Evolutionary conservation across 2,329 filamentous ascomycete species (phyloP).

Genomic region (Aspergillus tubingensis): DNA sequence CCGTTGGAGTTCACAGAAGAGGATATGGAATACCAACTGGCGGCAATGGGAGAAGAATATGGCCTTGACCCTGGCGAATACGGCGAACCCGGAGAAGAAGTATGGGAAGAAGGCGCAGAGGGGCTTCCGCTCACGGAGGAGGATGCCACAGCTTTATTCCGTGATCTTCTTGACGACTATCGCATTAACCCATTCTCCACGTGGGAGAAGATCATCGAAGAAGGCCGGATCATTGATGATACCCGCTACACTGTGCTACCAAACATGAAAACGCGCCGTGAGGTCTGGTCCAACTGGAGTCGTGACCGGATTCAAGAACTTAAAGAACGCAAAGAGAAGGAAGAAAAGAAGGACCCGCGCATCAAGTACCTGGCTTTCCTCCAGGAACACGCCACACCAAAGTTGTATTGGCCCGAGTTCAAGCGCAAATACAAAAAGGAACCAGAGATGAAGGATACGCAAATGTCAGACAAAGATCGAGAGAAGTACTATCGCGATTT

Average conservation of each 20-base stretch:
- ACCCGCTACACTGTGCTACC: slow-evolving; percentile 79
- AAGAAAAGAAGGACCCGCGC: slow-evolving; percentile 79
- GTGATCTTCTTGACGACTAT: slow-evolving; percentile 80
- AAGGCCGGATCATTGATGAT: slow-evolving; percentile 80
- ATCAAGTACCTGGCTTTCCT: slow-evolving; percentile 82
- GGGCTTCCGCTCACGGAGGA: slow-evolving; percentile 70
- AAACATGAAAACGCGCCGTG: slow-evolving; percentile 78
- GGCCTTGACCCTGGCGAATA: slow-evolving; percentile 76
- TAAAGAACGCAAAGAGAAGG: slow-evolving; percentile 70
- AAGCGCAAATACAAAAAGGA: slow-evolving; percentile 87
- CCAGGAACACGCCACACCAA: slow-evolving; percentile 78
- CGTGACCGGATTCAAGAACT: slow-evolving; percentile 72
- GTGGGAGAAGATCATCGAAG: slow-evolving; percentile 87
- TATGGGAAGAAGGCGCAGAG: slow-evolving; percentile 70
- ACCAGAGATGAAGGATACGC: slow-evolving; percentile 62
- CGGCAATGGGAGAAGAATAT: slow-evolving; percentile 85
- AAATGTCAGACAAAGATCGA: slow-evolving; percentile 50
- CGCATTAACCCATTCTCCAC: slow-evolving; percentile 82
- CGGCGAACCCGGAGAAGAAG: slow-evolving; percentile 59
- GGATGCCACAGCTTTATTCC: slow-evolving; percentile 77
- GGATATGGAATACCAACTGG: slow-evolving; percentile 89
- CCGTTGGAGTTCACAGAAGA: slow-evolving; percentile 85
- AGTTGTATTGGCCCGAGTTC: slow-evolving; percentile 97
- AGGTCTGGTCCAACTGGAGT: slow-evolving; percentile 83
- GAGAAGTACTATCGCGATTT: slow-evolving; percentile 53